phyloP scores from a whole-genome alignment of 1,284 basidiomycete species.

The Cryptococcus sp. region DNA sequence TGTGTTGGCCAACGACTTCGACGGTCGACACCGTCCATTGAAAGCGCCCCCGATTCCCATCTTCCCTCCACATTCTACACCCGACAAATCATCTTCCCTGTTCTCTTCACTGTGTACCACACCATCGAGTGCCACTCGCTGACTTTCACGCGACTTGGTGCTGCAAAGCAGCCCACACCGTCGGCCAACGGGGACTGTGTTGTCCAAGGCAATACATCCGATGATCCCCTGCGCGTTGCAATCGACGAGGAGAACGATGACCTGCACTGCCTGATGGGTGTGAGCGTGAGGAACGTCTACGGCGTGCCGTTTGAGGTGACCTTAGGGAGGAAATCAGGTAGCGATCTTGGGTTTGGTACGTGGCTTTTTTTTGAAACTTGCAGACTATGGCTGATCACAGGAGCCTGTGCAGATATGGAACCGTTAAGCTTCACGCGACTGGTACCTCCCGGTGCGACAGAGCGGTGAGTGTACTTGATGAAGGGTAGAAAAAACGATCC shows the following conservation, averaged over 20 bases:
- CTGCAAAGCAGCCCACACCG: background rate
- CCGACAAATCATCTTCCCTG: slow-evolving; percentile 74
- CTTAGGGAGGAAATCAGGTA: slow-evolving; percentile 48
- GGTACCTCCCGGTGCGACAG: slow-evolving; percentile 78
- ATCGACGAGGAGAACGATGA: slow-evolving; percentile 56
- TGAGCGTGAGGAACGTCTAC: slow-evolving; percentile 85
- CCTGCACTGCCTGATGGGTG: slow-evolving; percentile 75
- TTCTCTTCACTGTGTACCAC: slow-evolving; percentile 87
- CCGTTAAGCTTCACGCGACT: slow-evolving; percentile 51
- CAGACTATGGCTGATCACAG: background rate
- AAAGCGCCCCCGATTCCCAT: slow-evolving; percentile 25
- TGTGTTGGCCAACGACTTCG: slow-evolving; percentile 48
- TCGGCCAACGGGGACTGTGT: slow-evolving; percentile 3
- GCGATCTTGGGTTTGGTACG: background rate
- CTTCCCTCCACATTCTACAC: slow-evolving; percentile 61
- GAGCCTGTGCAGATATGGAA: background rate
- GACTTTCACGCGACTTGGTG: slow-evolving; percentile 59
- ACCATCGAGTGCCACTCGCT: slow-evolving; percentile 81
- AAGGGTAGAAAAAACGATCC: too few species aligned
- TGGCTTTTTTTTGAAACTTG: background rate
- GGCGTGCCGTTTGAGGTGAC: slow-evolving; percentile 82
- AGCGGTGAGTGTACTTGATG: slow-evolving; percentile 56
- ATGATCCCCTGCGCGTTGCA: slow-evolving; percentile 32
- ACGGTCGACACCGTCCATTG: slow-evolving; percentile 15
- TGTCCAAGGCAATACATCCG: slow-evolving; percentile 18